phyloP scores from a whole-genome alignment of 352 stramenopile genomes.

The Phytopythium sindhum region DNA sequence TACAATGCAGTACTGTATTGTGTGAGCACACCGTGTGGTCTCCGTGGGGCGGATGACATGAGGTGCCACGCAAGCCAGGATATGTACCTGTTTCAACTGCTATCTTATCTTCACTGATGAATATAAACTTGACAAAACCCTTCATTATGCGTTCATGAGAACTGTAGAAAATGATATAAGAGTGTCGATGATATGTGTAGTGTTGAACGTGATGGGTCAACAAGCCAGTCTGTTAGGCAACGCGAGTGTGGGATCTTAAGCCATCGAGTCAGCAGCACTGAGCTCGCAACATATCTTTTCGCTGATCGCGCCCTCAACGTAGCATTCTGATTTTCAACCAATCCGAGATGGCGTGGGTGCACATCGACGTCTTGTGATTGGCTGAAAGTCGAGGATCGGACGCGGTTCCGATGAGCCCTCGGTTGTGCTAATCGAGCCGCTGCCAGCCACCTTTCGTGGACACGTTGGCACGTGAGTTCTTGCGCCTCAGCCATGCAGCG shows the following conservation, averaged over 20 bases:
- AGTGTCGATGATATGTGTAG: not conserved
- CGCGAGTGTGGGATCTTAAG: not conserved
- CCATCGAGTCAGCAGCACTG: not conserved
- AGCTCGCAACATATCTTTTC: not conserved
- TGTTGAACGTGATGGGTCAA: not conserved
- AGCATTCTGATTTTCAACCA: not conserved
- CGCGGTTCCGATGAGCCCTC: not conserved
- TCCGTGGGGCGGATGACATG: not conserved
- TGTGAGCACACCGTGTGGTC: no score
- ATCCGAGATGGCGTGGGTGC: not conserved
- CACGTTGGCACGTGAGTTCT: no score
- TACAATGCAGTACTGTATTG: no score
- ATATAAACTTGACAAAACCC: no score
- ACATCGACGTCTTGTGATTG: not conserved
- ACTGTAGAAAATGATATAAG: not conserved
- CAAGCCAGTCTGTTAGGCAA: not conserved
- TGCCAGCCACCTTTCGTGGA: not conserved
- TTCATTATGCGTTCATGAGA: no score
- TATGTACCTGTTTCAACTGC: no score
- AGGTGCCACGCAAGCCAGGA: not conserved
- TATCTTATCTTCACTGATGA: no score
- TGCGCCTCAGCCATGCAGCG: no score
- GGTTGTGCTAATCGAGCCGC: not conserved
- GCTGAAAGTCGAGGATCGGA: not conserved
- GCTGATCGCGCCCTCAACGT: not conserved